Evolutionary conservation across 2,329 filamentous ascomycete species (phyloP).

Genomic region (Talaromyces marneffei): DNA sequence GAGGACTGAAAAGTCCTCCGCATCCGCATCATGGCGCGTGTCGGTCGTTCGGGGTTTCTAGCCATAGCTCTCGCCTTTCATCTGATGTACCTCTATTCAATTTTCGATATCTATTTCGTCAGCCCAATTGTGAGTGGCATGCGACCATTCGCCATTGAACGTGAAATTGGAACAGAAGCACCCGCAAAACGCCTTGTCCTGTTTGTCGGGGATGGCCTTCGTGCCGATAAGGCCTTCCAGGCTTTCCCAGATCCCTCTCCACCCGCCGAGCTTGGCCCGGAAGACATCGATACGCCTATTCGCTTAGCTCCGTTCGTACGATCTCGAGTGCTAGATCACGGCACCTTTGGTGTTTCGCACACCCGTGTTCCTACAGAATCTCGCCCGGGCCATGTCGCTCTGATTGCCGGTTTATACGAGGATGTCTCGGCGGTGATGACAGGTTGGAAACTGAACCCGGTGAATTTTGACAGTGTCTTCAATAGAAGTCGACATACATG

Average conservation of each 20-base stretch:
- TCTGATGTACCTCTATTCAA: slow-evolving; percentile 86
- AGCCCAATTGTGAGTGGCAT: slow-evolving; percentile 96
- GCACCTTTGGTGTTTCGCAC: slow-evolving; percentile 95
- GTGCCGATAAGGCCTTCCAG: slow-evolving; percentile 97
- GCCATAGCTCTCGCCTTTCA: slow-evolving; percentile 88
- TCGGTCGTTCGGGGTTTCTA: slow-evolving; percentile 73
- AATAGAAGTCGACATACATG: slow-evolving; percentile 94
- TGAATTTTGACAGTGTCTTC: slow-evolving; percentile 98
- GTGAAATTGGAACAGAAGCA: slow-evolving; percentile 54
- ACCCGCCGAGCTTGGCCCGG: slow-evolving; percentile 25
- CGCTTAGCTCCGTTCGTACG: slow-evolving; percentile 87
- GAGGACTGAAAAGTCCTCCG: not conserved
- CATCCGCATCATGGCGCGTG: slow-evolving; percentile 42
- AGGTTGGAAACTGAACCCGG: slow-evolving; percentile 96
- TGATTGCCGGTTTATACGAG: slow-evolving; percentile 95
- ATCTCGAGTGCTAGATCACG: slow-evolving; percentile 78
- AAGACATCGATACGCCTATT: slow-evolving; percentile 48
- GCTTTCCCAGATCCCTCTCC: slow-evolving; percentile 81
- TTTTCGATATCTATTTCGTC: slow-evolving; percentile 98
- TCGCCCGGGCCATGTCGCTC: slow-evolving; percentile 87
- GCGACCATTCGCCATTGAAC: slow-evolving; percentile 69
- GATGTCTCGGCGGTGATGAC: slow-evolving; percentile 97
- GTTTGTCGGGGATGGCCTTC: slow-evolving; percentile 94
- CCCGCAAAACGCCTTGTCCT: slow-evolving; percentile 87
- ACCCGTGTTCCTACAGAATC: slow-evolving; percentile 96